Evolutionary conservation across 306 rosid genomes (phyloP), one percentile per base, ranked within the genome.

Genomic region (Gillenia trifoliata): DNA sequence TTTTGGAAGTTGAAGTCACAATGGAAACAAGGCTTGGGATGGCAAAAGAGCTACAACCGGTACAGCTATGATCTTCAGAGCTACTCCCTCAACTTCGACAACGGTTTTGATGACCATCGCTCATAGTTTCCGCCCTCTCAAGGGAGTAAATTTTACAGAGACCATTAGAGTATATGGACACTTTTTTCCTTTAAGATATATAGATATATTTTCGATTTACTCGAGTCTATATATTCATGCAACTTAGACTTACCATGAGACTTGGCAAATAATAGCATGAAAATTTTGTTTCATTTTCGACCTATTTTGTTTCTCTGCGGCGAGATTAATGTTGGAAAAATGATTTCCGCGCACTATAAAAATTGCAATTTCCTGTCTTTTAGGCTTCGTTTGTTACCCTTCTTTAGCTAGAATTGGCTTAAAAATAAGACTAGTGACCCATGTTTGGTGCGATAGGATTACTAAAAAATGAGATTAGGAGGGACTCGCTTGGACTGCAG

Each of bases 61-160:
- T 93, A 41, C 49, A 88, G 85, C 83, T 93, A 93, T 79, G 97
- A 93, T 86, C 82, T 89, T 74, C 91, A 70, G 1, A 93, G 97
- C 89, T 91, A 93, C 71, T 82, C 83, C 71, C 93, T 93, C 23
- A 93, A 93, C 82, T 93, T 93, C 6, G 98, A 93, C 80, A 90
- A 91, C 66, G 96, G 86, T 8, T 57, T 70, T 31, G 76, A 81
- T 71, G 82, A 66, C 3, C 66, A 43, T 74, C n/a, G 68, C 78
- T 68, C 78, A 33, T 66, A 75, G 79, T 64, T 57, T 65, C 25
- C 5, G 16, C 40, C 66, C 11, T 17, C 41, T 62, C 66, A 1
- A 8, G 0, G 23, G 40, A 26, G 50, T 50, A 29, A 45, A 57
- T n/a, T 73, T 72, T 23, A 20, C 34, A 22, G 38, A 68, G 25